phyloP scores from a whole-genome alignment of 2,329 filamentous ascomycete genomes.

The Gyromitra esculenta region DNA sequence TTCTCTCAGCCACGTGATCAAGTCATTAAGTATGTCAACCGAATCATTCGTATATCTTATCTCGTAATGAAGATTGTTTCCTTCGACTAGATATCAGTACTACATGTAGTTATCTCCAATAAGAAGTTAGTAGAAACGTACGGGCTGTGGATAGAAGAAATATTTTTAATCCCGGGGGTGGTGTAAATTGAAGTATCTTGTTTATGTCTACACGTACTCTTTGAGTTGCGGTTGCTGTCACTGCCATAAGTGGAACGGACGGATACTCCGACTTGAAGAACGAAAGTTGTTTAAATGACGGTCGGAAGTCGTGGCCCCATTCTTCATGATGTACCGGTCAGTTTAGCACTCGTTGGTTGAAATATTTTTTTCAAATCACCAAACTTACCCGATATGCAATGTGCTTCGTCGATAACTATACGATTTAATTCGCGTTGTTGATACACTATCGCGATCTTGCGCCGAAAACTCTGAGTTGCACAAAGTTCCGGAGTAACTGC shows the following conservation, averaged over 20 bases:
- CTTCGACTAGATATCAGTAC: conserved; percentile 61
- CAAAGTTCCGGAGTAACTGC: conserved; percentile 85
- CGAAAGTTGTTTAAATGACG: conserved; percentile 83
- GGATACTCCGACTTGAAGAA: conserved; percentile 87
- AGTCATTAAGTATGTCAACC: conserved; percentile 76
- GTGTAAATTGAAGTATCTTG: conserved; percentile 74
- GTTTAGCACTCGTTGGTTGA: neutral
- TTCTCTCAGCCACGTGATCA: conserved; percentile 78
- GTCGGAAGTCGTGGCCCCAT: conserved; percentile 98
- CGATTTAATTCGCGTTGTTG: conserved; percentile 84
- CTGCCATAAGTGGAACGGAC: conserved; percentile 86
- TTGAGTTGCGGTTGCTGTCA: conserved; percentile 88
- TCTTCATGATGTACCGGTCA: conserved; percentile 63
- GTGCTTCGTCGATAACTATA: conserved; percentile 91
- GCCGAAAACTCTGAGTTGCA: conserved; percentile 78
- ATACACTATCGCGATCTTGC: conserved; percentile 76
- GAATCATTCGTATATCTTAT: conserved; percentile 83
- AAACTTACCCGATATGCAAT: conserved; percentile 76
- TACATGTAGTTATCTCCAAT: neutral
- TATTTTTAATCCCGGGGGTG: conserved; percentile 70
- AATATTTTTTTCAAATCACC: neutral
- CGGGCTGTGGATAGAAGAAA: conserved; percentile 79
- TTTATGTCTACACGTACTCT: conserved; percentile 86
- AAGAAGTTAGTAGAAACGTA: conserved; percentile 11
- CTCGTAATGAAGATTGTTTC: conserved; percentile 90